phyloP scores from a whole-genome alignment of 768 basidiomycete species.

The Saitozyma podzolica region DNA sequence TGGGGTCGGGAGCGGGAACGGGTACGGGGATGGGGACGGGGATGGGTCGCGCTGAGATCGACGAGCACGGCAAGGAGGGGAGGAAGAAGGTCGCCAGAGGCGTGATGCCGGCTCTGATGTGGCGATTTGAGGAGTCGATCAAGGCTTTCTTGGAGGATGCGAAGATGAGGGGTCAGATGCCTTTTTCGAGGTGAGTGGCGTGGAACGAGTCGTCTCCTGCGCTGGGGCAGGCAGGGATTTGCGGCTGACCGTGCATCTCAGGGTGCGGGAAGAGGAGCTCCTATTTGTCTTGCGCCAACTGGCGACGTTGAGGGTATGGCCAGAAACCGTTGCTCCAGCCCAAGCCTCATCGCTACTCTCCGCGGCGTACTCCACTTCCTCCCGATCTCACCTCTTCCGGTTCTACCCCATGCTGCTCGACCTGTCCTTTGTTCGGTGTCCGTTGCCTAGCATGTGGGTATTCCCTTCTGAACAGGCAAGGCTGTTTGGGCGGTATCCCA shows the following conservation, averaged over 20 bases:
- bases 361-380: conserved; percentile 72
- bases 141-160: conserved; percentile 80
- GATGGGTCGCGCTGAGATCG: not conserved
- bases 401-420: conserved; percentile 78
- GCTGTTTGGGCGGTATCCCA: conserved; percentile 18
- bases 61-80: conserved; percentile 5
- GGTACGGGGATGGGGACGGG: too few relatives aligned
- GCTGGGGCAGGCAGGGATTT: not conserved
- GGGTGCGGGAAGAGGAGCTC: conserved; percentile 84
- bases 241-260: conserved; percentile 43
- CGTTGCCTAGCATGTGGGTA: conserved; percentile 70
- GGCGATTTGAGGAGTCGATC: conserved; percentile 70
- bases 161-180: conserved; percentile 76
- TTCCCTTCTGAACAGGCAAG: conserved; percentile 34
- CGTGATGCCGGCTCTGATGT: conserved; percentile 69
- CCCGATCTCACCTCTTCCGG: conserved; percentile 82
- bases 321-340: conserved; percentile 64
- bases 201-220: not conserved
- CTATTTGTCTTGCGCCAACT: conserved; percentile 79
- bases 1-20: too few relatives aligned
- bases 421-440: conserved; percentile 70
- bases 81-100: conserved; percentile 59
- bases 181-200: conserved; percentile 72
- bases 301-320: conserved; percentile 69
- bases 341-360: conserved; percentile 66